Evolutionary conservation across 169 alveolate genomes (phyloP).

Genomic region (Pseudocohnilembus persalinus): DNA sequence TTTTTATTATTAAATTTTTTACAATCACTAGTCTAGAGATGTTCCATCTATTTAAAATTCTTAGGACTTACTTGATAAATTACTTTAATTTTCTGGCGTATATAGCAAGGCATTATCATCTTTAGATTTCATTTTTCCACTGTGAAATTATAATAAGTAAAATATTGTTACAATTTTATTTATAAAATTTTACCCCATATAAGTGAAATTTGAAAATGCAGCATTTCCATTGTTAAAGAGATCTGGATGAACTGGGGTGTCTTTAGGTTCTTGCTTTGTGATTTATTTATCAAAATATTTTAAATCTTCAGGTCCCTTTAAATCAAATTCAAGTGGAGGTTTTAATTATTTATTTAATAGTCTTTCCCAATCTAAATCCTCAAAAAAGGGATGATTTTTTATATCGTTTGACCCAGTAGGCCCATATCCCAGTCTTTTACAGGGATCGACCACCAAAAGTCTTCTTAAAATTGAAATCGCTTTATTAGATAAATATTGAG

Average conservation of each 20-base stretch:
- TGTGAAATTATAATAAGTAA: neutral
- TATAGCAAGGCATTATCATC: neutral
- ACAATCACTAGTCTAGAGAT: neutral
- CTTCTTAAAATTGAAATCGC: neutral
- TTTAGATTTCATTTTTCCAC: neutral
- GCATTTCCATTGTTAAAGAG: too few species aligned
- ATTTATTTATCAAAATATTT: neutral
- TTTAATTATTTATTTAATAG: too few species aligned
- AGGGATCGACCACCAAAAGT: neutral
- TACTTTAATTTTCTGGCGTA: neutral
- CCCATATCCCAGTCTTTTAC: neutral
- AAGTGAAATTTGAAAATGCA: neutral
- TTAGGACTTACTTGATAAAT: neutral
- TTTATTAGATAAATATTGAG: neutral
- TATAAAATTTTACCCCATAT: neutral
- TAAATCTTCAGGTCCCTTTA: neutral
- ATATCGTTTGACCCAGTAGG: neutral
- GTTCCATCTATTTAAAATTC: neutral
- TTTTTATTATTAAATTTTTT: too few species aligned
- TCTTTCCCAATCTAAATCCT: neutral
- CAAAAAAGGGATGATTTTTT: neutral
- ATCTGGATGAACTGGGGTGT: neutral
- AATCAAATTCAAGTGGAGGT: neutral
- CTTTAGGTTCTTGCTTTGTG: neutral
- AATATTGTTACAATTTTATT: too few species aligned